phyloP scores from a whole-genome alignment of 2,329 filamentous ascomycete species.

The Aspergillus fijiensis region DNA sequence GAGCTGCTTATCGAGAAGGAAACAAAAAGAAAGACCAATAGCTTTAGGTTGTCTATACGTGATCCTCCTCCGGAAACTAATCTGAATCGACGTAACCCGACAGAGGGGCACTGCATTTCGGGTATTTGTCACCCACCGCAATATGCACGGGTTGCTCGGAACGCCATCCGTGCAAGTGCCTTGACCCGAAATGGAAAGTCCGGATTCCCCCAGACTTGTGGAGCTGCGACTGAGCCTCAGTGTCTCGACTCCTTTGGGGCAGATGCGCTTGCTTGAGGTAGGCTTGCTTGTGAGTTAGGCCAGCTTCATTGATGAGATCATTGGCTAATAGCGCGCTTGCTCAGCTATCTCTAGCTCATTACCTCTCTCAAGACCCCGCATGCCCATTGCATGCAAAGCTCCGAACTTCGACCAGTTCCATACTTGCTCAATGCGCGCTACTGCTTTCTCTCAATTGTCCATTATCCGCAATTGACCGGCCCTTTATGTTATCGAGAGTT shows the following conservation, averaged over 20 bases:
- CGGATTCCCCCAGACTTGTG: slow-evolving; percentile 21
- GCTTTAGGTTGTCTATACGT: background rate
- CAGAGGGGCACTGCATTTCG: slow-evolving; percentile 29
- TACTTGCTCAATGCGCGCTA: slow-evolving; percentile 18
- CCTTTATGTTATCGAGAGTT: background rate
- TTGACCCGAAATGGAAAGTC: slow-evolving; percentile 7
- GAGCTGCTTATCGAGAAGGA: background rate
- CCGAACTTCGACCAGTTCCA: slow-evolving; percentile 5
- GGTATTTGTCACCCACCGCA: slow-evolving; percentile 24
- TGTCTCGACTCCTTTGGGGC: background rate
- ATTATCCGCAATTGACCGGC: slow-evolving; percentile 11
- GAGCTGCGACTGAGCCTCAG: slow-evolving; percentile 4
- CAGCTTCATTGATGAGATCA: background rate
- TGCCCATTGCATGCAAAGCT: background rate
- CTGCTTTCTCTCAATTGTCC: background rate
- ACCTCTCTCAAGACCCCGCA: background rate
- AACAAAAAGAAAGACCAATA: background rate
- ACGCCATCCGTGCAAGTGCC: slow-evolving; percentile 12
- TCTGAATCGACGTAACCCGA: slow-evolving; percentile 22
- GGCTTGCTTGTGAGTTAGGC: background rate
- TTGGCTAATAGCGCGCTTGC: background rate
- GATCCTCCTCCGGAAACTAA: slow-evolving; percentile 11
- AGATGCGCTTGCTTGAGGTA: background rate
- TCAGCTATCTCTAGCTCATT: background rate
- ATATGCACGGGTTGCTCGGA: slow-evolving; percentile 1